Conservation (phyloP, 176 grass and related monocot genomes). For the Oryza longistaminata region DNA sequence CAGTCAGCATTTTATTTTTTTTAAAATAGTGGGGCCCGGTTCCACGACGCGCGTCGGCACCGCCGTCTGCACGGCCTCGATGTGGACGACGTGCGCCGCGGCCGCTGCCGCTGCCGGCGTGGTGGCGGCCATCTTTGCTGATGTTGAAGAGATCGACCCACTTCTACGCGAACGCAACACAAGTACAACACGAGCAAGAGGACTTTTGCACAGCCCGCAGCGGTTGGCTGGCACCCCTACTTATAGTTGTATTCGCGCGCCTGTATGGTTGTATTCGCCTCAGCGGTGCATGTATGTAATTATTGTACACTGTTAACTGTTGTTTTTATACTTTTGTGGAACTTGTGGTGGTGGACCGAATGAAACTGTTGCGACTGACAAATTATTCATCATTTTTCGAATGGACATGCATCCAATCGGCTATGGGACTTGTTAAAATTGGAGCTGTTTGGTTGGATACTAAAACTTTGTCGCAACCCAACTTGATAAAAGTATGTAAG, state of each 20-base stretch:
- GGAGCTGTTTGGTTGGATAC: too few relatives aligned
- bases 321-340: too few relatives aligned
- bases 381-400: background rate
- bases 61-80: conserved; percentile 70
- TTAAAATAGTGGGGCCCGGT: too few relatives aligned
- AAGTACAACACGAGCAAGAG: background rate
- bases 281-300: too few relatives aligned
- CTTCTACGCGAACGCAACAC: background rate
- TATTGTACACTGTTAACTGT: too few relatives aligned
- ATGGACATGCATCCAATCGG: background rate
- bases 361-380: background rate
- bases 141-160: too few relatives aligned
- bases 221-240: background rate
- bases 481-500: too few relatives aligned
- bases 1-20: too few relatives aligned
- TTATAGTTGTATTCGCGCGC: background rate
- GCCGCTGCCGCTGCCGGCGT: background rate
- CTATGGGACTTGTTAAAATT: background rate
- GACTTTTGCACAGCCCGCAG: background rate
- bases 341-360: too few relatives aligned
- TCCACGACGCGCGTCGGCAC: conserved; percentile 51
- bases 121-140: conserved; percentile 29
- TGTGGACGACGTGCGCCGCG: conserved; percentile 50
- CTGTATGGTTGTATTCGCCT: too few relatives aligned
- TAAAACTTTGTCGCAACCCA: too few relatives aligned